Evolutionary conservation across 2,329 filamentous ascomycete species (phyloP), one percentile per base, ranked within the genome.

Genomic region (Pseudocercospora macadamiae): DNA sequence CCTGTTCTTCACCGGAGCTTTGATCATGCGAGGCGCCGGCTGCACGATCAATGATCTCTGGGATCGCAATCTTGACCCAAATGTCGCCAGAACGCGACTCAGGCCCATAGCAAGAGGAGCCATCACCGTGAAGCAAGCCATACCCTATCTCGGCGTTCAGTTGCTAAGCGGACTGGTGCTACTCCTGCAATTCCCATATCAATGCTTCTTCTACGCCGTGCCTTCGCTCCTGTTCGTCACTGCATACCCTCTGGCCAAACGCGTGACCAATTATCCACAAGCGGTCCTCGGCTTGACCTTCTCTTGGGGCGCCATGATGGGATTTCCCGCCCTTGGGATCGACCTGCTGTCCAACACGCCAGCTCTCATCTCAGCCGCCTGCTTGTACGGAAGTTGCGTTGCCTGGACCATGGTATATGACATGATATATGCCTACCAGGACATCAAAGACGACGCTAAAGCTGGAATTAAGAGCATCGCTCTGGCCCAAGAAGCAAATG

Each of bases 351-450:
- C 83, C 4, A 84, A 89, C 64, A 77, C 77, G 19, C 74, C 83
- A 1, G 89, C 89, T 2, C 71, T 90, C 58, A 79, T 82, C 3
- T 86, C 89, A 1, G 89, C 89, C 1, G 84, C 81, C 2, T 84
- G 84, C 57, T 77, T 96, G 49, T 96, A 96, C 71, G 77, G 83
- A 9, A 91, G 89, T 42, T 95, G 92, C 67, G 81, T 95, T 21
- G 86, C 90, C 2, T 96, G 92, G 92, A 96, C 91, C 0, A 83
- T 96, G 23, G 76, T 96, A 36, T 96, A 96, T 73, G 91, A 96
- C 73, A 96, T 95, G 86, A 91, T 96, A 28, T 96, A 96, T 74
- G 91, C 91, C 12, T 91, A 96, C 72, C 93, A 95, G 87, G 91
- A 96, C 69, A 89, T 93, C 73, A 88, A 88, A 69, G 91, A 96